Evolutionary conservation across 2,329 filamentous ascomycete genomes (phyloP), one percentile per base, ranked within the genome.

Genomic region (Arachnopeziza araneosa): DNA sequence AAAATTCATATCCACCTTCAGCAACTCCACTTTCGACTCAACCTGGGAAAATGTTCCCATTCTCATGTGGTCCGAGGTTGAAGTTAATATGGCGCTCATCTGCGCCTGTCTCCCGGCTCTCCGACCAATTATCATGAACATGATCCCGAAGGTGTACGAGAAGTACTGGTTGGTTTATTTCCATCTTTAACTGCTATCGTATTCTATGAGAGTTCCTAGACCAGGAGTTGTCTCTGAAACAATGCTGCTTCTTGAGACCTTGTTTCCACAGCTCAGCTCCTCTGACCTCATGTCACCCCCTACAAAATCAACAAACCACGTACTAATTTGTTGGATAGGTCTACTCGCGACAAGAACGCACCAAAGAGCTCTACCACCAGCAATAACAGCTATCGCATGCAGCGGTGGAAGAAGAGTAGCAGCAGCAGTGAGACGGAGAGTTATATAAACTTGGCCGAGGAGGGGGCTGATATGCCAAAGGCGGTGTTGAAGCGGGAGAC

Each of bases 1-100:
- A 58, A 83, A 83, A 52, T 87, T 86, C 68, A 19, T 30, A 36
- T 9, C 5, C 57, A 50, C 5, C 14, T 24, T 24, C 24, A 26
- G 24, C 21, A 22, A 17, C 51, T 22, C 23, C 17, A 56, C 44
- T 12, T 52, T 22, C 9, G 19, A 50, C n/a, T 1, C 24, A 64
- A 10, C 44, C 17, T 67, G 67, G 65, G 64, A 67, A 50, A 68
- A 69, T 52, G 67, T 70, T 24, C 67, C 71, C 36, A 26, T 50
- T 9, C n/a, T 50, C 7, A 10, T 56, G 1, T 56, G 54, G 54
- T 56, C 54, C 6, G 7, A 24, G 26, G 24, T 56, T 26, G 54
- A 56, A 26, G 36, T 50, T 36, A 17, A 56, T 17, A 50, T 49
- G 19, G 48, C 48, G 44, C 17, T 56, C 8, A 56, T 56, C 12